These are phyloP conservation scores for Apiosordaria backusii DNA, from an alignment of 495 filamentous ascomycete species.

Conservation along the genomic window DNA sequence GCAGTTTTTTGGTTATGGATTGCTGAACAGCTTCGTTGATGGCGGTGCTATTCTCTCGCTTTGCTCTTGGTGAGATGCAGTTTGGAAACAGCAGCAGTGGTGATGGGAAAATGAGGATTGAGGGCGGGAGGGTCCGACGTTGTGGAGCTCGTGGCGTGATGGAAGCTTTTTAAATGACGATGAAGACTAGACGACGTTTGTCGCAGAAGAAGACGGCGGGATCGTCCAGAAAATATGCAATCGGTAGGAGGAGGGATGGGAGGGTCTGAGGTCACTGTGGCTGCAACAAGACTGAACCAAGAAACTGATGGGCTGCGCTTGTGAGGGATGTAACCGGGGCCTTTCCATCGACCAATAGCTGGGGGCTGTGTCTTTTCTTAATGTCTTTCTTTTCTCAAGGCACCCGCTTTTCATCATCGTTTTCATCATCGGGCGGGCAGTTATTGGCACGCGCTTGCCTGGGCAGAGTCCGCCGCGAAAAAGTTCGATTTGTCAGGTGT, in stretches of 20 bases:
- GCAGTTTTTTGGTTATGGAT: not conserved
- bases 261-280: constrained; percentile 28
- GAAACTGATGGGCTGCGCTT: constrained; percentile 16
- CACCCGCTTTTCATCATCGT: constrained; percentile 35
- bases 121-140: no score
- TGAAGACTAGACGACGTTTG: constrained; percentile 1
- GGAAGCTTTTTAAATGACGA: not conserved
- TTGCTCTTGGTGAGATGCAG: not conserved
- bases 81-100: not conserved
- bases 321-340: constrained; percentile 14
- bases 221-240: constrained; percentile 19
- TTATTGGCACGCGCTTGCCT: constrained; percentile 1
- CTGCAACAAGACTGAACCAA: constrained; percentile 25
- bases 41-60: no score
- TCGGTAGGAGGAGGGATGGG: not conserved
- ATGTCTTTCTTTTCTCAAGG: constrained; percentile 19
- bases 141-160: not conserved
- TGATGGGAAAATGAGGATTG: not conserved
- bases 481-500: not conserved
- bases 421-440: constrained; percentile 29
- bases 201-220: constrained; percentile 12
- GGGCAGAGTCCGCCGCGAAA: not conserved
- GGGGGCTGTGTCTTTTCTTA: constrained; percentile 16
- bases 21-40: no score
- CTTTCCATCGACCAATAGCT: not conserved